Conservation (phyloP, 768 basidiomycete species). For the Pisolithus sp. region DNA sequence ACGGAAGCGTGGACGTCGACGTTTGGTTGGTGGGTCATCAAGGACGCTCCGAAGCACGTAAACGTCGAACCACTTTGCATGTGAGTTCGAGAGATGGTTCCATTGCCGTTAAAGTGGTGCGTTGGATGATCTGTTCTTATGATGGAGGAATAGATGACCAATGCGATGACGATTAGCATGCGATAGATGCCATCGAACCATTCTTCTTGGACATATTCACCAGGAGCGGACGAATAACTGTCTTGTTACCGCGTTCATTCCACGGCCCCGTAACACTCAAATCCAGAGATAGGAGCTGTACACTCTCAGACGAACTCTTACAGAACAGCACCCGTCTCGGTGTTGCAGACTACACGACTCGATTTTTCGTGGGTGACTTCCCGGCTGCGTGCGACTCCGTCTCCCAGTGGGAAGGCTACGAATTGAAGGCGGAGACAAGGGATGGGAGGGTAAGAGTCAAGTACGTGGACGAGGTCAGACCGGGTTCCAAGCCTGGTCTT, state of each 20-base stretch:
- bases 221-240: slow-evolving; percentile 27
- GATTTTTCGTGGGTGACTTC: slow-evolving; percentile 40
- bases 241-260: slow-evolving; percentile 37
- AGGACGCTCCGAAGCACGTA: not conserved
- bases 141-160: no score
- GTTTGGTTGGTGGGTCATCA: slow-evolving; percentile 29
- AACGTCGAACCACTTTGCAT: not conserved
- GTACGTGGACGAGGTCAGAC: slow-evolving; percentile 29
- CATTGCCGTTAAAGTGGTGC: slow-evolving; percentile 6
- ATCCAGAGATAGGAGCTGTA: slow-evolving; percentile 18
- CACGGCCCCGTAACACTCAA: slow-evolving; percentile 32
- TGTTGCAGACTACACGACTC: slow-evolving; percentile 26
- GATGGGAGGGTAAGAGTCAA: slow-evolving; percentile 33
- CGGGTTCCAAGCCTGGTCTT: slow-evolving; percentile 4
- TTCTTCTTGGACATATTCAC: slow-evolving; percentile 8
- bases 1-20: slow-evolving; percentile 33
- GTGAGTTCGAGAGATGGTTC: slow-evolving; percentile 2
- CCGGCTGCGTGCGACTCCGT: slow-evolving; percentile 19
- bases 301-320: slow-evolving; percentile 29
- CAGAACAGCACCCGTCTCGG: slow-evolving; percentile 27
- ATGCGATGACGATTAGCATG: not conserved
- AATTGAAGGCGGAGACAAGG: slow-evolving; percentile 29
- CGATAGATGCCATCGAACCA: slow-evolving; percentile 10
- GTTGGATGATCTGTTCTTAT: not conserved
- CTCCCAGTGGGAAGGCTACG: slow-evolving; percentile 34